phyloP scores from a whole-genome alignment of 495 filamentous ascomycete species.

The Thozetella sp. region DNA sequence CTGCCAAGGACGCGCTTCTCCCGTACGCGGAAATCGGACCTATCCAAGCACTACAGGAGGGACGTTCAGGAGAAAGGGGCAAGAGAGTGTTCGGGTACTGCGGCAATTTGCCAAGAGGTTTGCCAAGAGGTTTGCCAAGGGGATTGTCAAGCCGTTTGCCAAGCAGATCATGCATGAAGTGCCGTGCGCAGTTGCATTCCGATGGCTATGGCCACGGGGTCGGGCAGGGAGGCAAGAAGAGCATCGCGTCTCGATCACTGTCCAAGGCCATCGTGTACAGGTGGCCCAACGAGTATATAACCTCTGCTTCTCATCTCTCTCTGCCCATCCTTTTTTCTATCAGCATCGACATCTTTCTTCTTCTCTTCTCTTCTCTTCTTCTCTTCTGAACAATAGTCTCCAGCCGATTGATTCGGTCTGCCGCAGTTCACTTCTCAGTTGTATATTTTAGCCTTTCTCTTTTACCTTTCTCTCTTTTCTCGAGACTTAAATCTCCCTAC shows the following conservation, averaged over 20 bases:
- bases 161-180: too few species aligned
- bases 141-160: too few species aligned
- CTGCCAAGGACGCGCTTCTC: too few species aligned
- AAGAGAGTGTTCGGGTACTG: too few species aligned
- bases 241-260: background rate
- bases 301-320: background rate
- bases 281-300: background rate
- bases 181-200: too few species aligned
- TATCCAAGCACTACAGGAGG: too few species aligned
- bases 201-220: too few species aligned
- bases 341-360: background rate
- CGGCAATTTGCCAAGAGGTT: too few species aligned
- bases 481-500: too few species aligned
- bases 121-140: too few species aligned
- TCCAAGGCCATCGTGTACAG: background rate
- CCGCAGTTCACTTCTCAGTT: background rate
- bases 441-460: background rate
- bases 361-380: background rate
- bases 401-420: background rate
- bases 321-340: background rate
- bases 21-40: too few species aligned
- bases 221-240: background rate
- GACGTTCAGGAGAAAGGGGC: too few species aligned
- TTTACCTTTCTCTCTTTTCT: background rate
- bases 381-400: background rate